Conservation (phyloP, 768 basidiomycete genomes). For the Tricholoma terreum region DNA sequence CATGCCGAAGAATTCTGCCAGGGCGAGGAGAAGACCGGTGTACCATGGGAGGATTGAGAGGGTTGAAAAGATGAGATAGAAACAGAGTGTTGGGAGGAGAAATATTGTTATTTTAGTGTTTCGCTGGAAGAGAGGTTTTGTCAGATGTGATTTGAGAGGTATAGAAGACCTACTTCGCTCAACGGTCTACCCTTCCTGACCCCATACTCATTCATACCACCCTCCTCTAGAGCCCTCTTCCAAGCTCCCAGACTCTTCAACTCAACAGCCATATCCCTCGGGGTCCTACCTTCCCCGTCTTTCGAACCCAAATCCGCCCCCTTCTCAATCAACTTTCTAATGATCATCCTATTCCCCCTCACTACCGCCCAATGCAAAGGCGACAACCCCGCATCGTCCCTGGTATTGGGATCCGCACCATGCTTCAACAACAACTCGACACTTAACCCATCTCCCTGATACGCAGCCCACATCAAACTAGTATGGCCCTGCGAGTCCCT, state of each 20-base stretch:
- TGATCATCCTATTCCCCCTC: conserved; percentile 85
- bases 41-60: conserved; percentile 87
- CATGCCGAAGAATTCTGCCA: conserved; percentile 89
- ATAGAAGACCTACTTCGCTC: conserved; percentile 50
- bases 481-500: conserved; percentile 92
- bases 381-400: conserved; percentile 80
- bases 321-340: conserved; percentile 79
- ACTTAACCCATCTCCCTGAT: conserved; percentile 95
- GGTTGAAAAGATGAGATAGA: conserved; percentile 83
- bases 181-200: conserved; percentile 62
- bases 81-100: conserved; percentile 68
- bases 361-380: conserved; percentile 98
- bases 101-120: conserved; percentile 84
- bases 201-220: conserved; percentile 78
- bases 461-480: conserved; percentile 97
- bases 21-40: conserved; percentile 76
- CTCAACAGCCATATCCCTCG: conserved; percentile 92
- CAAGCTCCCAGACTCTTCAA: conserved; percentile 89
- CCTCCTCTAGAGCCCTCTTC: conserved; percentile 86
- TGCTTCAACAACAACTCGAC: conserved; percentile 88
- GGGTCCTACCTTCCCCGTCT: conserved; percentile 82
- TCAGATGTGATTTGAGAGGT: not conserved
- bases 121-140: conserved; percentile 40
- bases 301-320: conserved; percentile 80
- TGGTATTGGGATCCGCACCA: conserved; percentile 73